Evolutionary conservation across 768 basidiomycete genomes (phyloP).

Genomic region (Nidula microcarpa): DNA sequence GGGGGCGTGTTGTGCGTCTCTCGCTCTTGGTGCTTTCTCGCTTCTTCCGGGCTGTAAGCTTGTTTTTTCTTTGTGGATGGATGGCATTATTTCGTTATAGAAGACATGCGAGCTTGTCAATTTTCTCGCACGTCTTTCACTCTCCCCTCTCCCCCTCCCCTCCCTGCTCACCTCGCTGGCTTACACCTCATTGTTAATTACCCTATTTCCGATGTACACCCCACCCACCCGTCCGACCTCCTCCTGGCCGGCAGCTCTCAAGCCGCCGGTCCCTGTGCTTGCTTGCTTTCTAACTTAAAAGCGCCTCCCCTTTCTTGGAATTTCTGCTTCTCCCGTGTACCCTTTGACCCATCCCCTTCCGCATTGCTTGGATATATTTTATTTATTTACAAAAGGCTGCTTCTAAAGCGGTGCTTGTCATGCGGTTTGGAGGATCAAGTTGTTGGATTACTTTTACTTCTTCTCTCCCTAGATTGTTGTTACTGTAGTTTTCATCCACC

Average conservation of each 20-base stretch:
- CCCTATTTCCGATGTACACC: too few relatives aligned
- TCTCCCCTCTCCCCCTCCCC: too few relatives aligned
- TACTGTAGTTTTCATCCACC: slow-evolving; percentile 1
- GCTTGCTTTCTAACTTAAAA: neutral
- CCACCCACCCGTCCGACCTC: too few relatives aligned
- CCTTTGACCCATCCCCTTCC: neutral
- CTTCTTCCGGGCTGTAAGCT: neutral
- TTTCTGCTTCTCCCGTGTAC: neutral
- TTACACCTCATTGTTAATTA: too few relatives aligned
- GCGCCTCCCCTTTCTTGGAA: neutral
- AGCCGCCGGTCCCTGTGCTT: neutral
- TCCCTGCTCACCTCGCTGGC: too few relatives aligned
- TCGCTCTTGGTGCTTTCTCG: neutral
- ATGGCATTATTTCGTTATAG: too few relatives aligned
- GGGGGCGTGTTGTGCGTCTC: slow-evolving; percentile 1
- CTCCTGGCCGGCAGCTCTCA: slow-evolving; percentile 10
- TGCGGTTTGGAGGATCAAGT: neutral
- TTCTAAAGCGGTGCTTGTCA: neutral
- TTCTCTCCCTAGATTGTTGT: neutral
- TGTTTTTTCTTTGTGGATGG: neutral
- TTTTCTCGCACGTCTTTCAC: too few relatives aligned
- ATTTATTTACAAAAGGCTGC: neutral
- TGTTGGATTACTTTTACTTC: neutral
- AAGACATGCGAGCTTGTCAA: too few relatives aligned
- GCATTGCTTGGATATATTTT: neutral